phyloP scores from a whole-genome alignment of 2,329 filamentous ascomycete genomes.

The Pyricularia grisea region DNA sequence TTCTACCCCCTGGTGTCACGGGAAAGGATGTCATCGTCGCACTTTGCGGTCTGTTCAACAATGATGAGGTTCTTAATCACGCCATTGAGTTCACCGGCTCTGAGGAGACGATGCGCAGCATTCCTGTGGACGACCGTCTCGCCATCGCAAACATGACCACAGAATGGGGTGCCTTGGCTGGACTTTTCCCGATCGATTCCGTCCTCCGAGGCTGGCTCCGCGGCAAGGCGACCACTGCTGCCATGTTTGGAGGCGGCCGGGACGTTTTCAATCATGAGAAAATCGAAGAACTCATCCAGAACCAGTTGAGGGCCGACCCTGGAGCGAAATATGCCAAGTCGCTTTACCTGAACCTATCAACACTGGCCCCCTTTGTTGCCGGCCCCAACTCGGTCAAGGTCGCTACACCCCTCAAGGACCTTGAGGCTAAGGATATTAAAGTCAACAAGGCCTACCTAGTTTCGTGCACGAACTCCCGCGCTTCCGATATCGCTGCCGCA shows the following conservation, averaged over 20 bases:
- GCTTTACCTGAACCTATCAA: constrained; percentile 72
- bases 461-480: constrained; percentile 79
- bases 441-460: constrained; percentile 82
- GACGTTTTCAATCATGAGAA: constrained; percentile 57
- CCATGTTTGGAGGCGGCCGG: constrained; percentile 46
- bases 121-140: constrained; percentile 60
- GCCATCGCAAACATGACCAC: constrained; percentile 70
- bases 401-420: constrained; percentile 64
- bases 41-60: constrained; percentile 76
- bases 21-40: constrained; percentile 94
- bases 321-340: constrained; percentile 76
- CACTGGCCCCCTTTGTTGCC: constrained; percentile 73
- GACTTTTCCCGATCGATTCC: constrained; percentile 72
- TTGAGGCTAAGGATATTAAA: constrained; percentile 65
- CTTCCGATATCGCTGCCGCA: constrained; percentile 72
- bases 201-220: constrained; percentile 66
- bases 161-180: constrained; percentile 60
- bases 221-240: constrained; percentile 63
- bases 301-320: constrained; percentile 60
- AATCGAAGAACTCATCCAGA: constrained; percentile 62
- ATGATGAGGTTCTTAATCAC: constrained; percentile 85
- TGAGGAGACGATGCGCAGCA: constrained; percentile 60
- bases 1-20: constrained; percentile 68
- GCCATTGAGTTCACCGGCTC: constrained; percentile 80
- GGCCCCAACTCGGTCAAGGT: constrained; percentile 91